These are phyloP conservation scores for Chamaecrista fasciculata DNA, from an alignment of 306 rosid species.

Conservation along the genomic window DNA sequence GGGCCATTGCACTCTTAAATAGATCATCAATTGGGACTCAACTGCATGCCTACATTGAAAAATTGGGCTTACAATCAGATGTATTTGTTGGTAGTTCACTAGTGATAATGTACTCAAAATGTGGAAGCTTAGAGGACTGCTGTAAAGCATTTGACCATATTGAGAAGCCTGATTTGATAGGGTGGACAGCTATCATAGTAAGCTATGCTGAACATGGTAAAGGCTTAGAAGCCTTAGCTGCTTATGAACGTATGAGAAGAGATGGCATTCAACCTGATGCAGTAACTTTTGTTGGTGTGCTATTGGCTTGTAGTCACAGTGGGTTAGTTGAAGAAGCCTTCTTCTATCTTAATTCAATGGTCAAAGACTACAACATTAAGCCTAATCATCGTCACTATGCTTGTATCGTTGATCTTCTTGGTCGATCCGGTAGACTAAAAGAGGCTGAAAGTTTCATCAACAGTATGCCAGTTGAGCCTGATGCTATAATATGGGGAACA, in stretches of 20 bases:
- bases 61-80: conserved; percentile 50
- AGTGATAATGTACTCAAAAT: conserved; percentile 61
- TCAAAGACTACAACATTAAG: conserved; percentile 44
- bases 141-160: conserved; percentile 58
- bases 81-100: conserved; percentile 66
- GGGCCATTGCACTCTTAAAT: conserved; percentile 48
- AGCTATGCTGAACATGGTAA: conserved; percentile 81
- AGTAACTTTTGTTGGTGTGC: conserved; percentile 72
- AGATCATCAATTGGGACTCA: conserved; percentile 49
- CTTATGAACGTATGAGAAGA: conserved; percentile 58
- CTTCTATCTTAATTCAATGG: conserved; percentile 63
- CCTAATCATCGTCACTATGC: conserved; percentile 71
- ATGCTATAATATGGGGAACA: conserved; percentile 70
- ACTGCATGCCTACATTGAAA: conserved; percentile 57
- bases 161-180: conserved; percentile 62
- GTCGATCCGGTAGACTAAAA: conserved; percentile 64
- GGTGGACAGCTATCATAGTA: conserved; percentile 72
- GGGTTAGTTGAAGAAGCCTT: conserved; percentile 77
- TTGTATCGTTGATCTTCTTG: conserved; percentile 76
- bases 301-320: conserved; percentile 68
- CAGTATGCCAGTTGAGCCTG: conserved; percentile 53
- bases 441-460: conserved; percentile 64
- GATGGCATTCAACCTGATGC: conserved; percentile 72
- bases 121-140: conserved; percentile 71
- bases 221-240: conserved; percentile 58